Percentiles rank a stretch among this genome's conserved stretches.
Conservation (phyloP, 495 filamentous ascomycete genomes). For the Xylaria acuta region DNA sequence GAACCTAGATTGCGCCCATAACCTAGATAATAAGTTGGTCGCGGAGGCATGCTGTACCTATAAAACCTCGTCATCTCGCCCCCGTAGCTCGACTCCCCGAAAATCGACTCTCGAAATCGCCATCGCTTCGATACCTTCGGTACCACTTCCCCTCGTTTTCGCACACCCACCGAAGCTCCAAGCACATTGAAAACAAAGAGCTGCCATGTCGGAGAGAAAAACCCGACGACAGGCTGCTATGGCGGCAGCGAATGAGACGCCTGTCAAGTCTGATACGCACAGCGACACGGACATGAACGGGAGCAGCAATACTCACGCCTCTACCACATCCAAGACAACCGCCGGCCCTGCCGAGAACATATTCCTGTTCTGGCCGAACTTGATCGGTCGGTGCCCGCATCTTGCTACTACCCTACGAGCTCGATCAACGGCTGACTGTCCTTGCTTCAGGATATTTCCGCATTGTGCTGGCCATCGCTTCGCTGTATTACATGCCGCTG, state of each 20-base stretch:
- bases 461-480: slow-evolving; percentile 86
- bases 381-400: slow-evolving; percentile 72
- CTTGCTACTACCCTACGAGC: not conserved
- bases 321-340: slow-evolving; percentile 31
- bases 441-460: slow-evolving; percentile 75
- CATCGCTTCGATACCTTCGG: slow-evolving; percentile 1
- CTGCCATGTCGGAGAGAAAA: slow-evolving; percentile 41
- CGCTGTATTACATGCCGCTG: slow-evolving; percentile 97
- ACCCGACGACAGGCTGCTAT: slow-evolving; percentile 46
- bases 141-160: not conserved
- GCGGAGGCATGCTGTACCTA: slow-evolving; percentile 8
- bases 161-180: not conserved
- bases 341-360: slow-evolving; percentile 73
- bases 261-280: slow-evolving; percentile 22
- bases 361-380: slow-evolving; percentile 92
- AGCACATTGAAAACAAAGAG: not conserved
- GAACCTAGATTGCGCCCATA: not conserved
- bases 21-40: not conserved
- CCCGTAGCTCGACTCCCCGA: not conserved
- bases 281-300: slow-evolving; percentile 29
- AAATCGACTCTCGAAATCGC: not conserved
- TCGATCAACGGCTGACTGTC: slow-evolving; percentile 4
- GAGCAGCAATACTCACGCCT: slow-evolving; percentile 38
- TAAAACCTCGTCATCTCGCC: not conserved
- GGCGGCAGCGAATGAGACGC: slow-evolving; percentile 34